These are phyloP conservation scores for Solanum okadae DNA, from an alignment of 257 asterid genomes.

Conservation along the genomic window DNA sequence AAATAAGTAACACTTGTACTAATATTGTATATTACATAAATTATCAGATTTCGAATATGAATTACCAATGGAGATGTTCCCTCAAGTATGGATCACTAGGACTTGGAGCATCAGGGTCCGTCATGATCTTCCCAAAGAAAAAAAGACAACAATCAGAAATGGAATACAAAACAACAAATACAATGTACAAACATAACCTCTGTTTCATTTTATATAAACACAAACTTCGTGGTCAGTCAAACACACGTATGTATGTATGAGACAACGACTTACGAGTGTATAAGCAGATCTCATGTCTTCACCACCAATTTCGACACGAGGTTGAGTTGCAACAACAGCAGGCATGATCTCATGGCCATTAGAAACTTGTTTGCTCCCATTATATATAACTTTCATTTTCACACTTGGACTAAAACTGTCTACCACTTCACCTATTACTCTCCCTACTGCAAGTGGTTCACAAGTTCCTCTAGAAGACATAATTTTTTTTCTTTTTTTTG, in stretches of 20 bases:
- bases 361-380: slow-evolving; percentile 39
- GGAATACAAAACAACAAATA: neutral
- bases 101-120: slow-evolving; percentile 90
- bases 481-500: neutral
- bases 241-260: neutral
- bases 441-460: slow-evolving; percentile 54
- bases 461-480: slow-evolving; percentile 19
- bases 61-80: slow-evolving; percentile 86
- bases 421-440: slow-evolving; percentile 84
- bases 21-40: neutral
- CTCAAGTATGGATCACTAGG: slow-evolving; percentile 88
- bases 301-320: slow-evolving; percentile 80
- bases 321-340: slow-evolving; percentile 34
- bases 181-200: neutral
- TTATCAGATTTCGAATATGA: neutral
- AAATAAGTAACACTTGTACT: neutral
- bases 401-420: slow-evolving; percentile 63
- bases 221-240: neutral
- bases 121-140: slow-evolving; percentile 45
- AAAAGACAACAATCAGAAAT: slow-evolving; percentile 8
- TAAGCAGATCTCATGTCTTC: slow-evolving; percentile 78
- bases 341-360: slow-evolving; percentile 93
- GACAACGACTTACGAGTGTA: slow-evolving; percentile 48
- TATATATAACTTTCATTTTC: slow-evolving; percentile 39
- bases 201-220: neutral